These are phyloP conservation scores for Pseudogymnoascus sp. DNA, from an alignment of 2,329 filamentous ascomycete genomes.

Conservation along the genomic window DNA sequence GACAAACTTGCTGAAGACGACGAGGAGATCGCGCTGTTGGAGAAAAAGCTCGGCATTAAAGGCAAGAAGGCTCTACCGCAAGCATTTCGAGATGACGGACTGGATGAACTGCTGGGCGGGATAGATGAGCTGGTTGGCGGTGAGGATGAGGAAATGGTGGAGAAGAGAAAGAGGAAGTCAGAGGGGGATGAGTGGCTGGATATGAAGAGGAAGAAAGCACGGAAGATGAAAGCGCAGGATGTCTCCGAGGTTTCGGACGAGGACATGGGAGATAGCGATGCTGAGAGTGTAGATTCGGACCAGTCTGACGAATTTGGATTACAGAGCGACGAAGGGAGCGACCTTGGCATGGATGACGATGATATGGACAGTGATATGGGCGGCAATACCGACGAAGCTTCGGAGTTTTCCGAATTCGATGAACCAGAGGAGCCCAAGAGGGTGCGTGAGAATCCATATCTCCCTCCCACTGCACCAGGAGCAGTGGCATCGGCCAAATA, in stretches of 20 bases:
- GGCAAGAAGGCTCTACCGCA: slow-evolving; percentile 65
- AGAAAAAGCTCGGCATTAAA: slow-evolving; percentile 76
- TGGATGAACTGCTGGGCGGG: slow-evolving; percentile 69
- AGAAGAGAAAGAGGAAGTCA: slow-evolving; percentile 47
- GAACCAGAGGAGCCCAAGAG: slow-evolving; percentile 29
- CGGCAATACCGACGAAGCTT: slow-evolving; percentile 21
- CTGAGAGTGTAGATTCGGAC: slow-evolving; percentile 21
- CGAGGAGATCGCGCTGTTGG: slow-evolving; percentile 76
- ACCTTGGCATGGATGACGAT: slow-evolving; percentile 31
- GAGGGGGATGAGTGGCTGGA: slow-evolving; percentile 54
- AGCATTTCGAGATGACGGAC: slow-evolving; percentile 69
- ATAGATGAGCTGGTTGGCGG: slow-evolving; percentile 43
- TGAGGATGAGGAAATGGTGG: slow-evolving; percentile 36
- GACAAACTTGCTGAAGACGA: slow-evolving; percentile 71
- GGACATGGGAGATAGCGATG: slow-evolving; percentile 24
- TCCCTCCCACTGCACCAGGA: slow-evolving; percentile 53
- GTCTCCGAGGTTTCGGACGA: slow-evolving; percentile 20
- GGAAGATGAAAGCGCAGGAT: slow-evolving; percentile 23
- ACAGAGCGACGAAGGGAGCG: slow-evolving; percentile 25
- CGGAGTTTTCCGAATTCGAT: slow-evolving; percentile 23
- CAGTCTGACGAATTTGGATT: slow-evolving; percentile 17
- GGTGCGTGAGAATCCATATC: slow-evolving; percentile 76
- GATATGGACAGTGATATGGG: slow-evolving; percentile 26
- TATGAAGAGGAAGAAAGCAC: slow-evolving; percentile 44
- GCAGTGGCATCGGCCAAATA: slow-evolving; percentile 61